Evolutionary conservation across 805 yeast species (phyloP).

Genomic region (Teunomyces lycoperdinae): DNA sequence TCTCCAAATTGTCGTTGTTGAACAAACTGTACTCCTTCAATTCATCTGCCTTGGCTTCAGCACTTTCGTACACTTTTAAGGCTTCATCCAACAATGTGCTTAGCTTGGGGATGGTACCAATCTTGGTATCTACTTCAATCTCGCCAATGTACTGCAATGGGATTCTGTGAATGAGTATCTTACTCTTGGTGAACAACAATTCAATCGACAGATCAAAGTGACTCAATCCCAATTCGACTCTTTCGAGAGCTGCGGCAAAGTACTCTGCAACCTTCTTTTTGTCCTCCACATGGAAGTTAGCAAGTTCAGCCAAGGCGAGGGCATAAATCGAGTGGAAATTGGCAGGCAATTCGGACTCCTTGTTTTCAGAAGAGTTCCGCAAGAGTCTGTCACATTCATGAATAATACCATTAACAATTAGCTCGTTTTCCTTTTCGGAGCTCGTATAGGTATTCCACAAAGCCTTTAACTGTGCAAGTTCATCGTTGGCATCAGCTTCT

Average conservation of each 20-base stretch:
- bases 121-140: slow-evolving; percentile 41
- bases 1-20: slow-evolving; percentile 45
- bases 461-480: slow-evolving; percentile 70
- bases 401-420: slow-evolving; percentile 76
- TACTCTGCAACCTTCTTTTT: slow-evolving; percentile 49
- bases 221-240: slow-evolving; percentile 58
- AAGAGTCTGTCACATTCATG: slow-evolving; percentile 87
- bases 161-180: slow-evolving; percentile 54
- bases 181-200: slow-evolving; percentile 52
- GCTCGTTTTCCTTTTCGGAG: slow-evolving; percentile 58
- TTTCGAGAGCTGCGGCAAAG: slow-evolving; percentile 70
- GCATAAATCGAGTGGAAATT: slow-evolving; percentile 75
- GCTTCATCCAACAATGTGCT: slow-evolving; percentile 44
- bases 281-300: slow-evolving; percentile 51
- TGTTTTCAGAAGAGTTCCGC: slow-evolving; percentile 35
- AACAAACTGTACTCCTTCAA: slow-evolving; percentile 28
- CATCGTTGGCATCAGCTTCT: slow-evolving; percentile 72
- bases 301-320: slow-evolving; percentile 61
- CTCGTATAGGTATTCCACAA: slow-evolving; percentile 63
- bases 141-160: slow-evolving; percentile 57
- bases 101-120: slow-evolving; percentile 33
- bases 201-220: slow-evolving; percentile 45
- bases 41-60: slow-evolving; percentile 28
- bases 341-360: slow-evolving; percentile 29
- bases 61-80: slow-evolving; percentile 43